A percentile compares a stretch with the other conserved stretches of the same genome.
These are phyloP conservation scores for Mucor circinelloides DNA, from an alignment of 371 early-diverging fungal genomes.

Conservation along the genomic window DNA sequence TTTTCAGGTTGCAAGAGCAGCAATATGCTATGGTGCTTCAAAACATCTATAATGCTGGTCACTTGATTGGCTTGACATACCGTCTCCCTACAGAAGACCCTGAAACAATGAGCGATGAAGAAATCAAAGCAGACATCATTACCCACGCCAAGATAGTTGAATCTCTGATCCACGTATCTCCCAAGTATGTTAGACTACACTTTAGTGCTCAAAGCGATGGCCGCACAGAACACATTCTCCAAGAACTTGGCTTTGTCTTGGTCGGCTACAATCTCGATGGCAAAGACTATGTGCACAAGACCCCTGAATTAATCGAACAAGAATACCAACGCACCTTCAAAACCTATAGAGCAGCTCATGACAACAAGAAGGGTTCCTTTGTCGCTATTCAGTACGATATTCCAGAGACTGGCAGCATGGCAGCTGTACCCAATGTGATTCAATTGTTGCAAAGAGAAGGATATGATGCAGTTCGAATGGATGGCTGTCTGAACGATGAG, in stretches of 20 bases:
- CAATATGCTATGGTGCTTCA: slow-evolving; percentile 59
- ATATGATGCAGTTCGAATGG: slow-evolving; percentile 57
- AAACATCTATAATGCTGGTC: slow-evolving; percentile 56
- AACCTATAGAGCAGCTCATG: slow-evolving; percentile 50
- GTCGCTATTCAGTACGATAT: slow-evolving; percentile 58
- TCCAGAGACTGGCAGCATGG: slow-evolving; percentile 52
- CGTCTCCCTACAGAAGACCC: slow-evolving; percentile 55
- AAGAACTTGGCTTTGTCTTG: slow-evolving; percentile 52
- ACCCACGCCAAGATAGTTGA: slow-evolving; percentile 50
- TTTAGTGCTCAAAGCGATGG: slow-evolving; percentile 48
- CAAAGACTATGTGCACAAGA: slow-evolving; percentile 49
- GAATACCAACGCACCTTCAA: slow-evolving; percentile 44
- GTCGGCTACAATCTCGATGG: slow-evolving; percentile 60
- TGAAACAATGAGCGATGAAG: slow-evolving; percentile 44
- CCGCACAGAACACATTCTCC: slow-evolving; percentile 43
- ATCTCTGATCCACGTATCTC: slow-evolving; percentile 52
- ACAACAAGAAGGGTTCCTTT: slow-evolving; percentile 50
- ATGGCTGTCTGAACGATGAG: slow-evolving; percentile 57
- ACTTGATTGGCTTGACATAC: slow-evolving; percentile 64
- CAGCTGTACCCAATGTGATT: slow-evolving; percentile 46
- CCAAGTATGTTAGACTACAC: slow-evolving; percentile 59
- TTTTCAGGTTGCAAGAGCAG: slow-evolving; percentile 41
- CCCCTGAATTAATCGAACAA: slow-evolving; percentile 38
- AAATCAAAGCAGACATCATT: slow-evolving; percentile 51
- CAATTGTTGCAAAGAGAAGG: slow-evolving; percentile 46